Conservation (phyloP, 805 yeast species). For the Starmera pachycereana region DNA sequence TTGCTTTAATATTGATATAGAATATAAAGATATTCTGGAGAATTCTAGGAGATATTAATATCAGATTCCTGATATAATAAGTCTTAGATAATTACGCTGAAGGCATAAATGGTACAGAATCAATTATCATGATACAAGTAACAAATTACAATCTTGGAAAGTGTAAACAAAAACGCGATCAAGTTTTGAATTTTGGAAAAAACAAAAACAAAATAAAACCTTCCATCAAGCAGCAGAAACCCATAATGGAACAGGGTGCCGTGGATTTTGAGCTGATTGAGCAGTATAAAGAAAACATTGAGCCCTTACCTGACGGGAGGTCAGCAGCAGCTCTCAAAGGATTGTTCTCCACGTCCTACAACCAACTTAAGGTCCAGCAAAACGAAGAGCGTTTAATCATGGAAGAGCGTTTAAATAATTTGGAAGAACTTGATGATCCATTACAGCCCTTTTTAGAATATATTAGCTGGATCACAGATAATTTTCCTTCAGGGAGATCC, state of each 20-base stretch:
- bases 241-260: neutral
- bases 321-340: conserved; percentile 48
- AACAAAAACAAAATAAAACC: too few relatives aligned
- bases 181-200: too few relatives aligned
- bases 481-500: conserved; percentile 51
- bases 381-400: conserved; percentile 30
- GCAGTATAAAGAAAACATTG: conserved; percentile 66
- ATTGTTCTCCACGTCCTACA: conserved; percentile 23
- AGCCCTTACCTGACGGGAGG: conserved; percentile 57
- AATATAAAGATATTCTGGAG: too few relatives aligned
- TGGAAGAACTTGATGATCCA: conserved; percentile 75
- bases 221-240: too few relatives aligned
- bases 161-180: too few relatives aligned
- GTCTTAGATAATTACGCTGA: too few relatives aligned
- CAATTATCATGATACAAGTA: too few relatives aligned
- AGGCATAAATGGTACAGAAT: too few relatives aligned
- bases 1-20: too few relatives aligned
- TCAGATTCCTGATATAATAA: too few relatives aligned
- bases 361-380: conserved; percentile 19
- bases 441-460: conserved; percentile 66
- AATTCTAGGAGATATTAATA: too few relatives aligned
- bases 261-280: conserved; percentile 37
- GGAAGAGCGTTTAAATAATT: conserved; percentile 37
- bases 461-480: conserved; percentile 58
- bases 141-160: too few relatives aligned